Evolutionary conservation across 768 basidiomycete genomes (phyloP).

Genomic region (Rhodotorula taiwanensis): DNA sequence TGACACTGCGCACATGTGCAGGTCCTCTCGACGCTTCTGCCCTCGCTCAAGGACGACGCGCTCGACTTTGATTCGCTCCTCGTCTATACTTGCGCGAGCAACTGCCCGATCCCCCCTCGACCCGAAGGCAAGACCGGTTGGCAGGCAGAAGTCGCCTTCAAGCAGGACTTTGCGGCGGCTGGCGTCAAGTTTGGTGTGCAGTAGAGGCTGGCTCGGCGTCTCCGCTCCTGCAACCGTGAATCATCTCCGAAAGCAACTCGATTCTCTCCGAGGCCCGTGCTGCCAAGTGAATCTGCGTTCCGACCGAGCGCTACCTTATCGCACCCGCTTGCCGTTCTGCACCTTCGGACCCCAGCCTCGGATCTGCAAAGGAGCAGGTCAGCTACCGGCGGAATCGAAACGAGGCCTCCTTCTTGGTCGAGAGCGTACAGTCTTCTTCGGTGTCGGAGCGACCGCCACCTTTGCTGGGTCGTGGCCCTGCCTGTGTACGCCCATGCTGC

Average conservation of each 20-base stretch:
- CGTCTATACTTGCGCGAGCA: constrained; percentile 35
- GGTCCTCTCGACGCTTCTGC: constrained; percentile 36
- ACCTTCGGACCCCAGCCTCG: constrained; percentile 3
- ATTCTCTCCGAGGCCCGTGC: no score
- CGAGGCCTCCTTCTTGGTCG: no score
- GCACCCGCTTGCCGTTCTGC: constrained; percentile 9
- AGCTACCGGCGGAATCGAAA: no score
- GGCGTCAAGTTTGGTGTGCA: constrained; percentile 30
- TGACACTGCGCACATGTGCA: background rate
- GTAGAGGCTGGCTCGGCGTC: background rate
- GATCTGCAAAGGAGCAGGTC: no score
- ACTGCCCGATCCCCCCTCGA: constrained; percentile 24
- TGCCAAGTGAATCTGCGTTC: no score
- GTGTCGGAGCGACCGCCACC: constrained; percentile 4
- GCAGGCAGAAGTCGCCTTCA: constrained; percentile 28
- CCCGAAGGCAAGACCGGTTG: constrained; percentile 24
- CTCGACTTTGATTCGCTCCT: constrained; percentile 35
- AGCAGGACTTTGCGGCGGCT: constrained; percentile 29
- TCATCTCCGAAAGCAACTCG: no score
- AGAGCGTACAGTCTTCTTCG: constrained; percentile 7
- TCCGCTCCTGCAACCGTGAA: background rate
- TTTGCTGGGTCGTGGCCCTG: constrained; percentile 3
- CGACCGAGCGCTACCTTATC: constrained; percentile 1
- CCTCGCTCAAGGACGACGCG: constrained; percentile 29
- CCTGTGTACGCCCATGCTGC: background rate